A percentile compares a stretch with the other conserved stretches of the same genome.
These are phyloP conservation scores for Falciphora oryzae DNA, from an alignment of 2,329 filamentous ascomycete genomes.

Conservation along the genomic window DNA sequence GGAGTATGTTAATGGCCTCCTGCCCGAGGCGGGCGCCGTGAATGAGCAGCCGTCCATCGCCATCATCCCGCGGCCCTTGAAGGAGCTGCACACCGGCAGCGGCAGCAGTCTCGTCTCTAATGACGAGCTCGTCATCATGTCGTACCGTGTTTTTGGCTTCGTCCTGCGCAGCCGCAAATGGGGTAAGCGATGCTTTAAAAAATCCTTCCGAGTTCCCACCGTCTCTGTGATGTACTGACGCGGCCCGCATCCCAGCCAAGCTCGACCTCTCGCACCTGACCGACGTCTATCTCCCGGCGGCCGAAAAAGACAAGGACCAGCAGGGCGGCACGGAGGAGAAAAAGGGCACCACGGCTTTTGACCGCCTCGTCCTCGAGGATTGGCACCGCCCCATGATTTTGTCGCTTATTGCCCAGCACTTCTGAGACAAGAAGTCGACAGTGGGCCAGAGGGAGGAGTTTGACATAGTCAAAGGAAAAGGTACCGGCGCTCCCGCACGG, in stretches of 20 bases:
- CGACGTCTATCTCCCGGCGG: background rate
- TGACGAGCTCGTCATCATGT: constrained; percentile 27
- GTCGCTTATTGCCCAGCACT: constrained; percentile 27
- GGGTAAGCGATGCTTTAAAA: constrained; percentile 17
- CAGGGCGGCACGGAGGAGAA: constrained; percentile 1
- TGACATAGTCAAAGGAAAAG: constrained; percentile 27
- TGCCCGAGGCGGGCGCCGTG: constrained; percentile 11
- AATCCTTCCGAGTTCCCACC: constrained; percentile 10
- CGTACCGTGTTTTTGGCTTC: constrained; percentile 27
- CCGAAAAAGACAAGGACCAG: background rate
- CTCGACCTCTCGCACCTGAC: constrained; percentile 14
- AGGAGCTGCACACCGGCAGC: constrained; percentile 9
- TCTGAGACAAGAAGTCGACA: constrained; percentile 19
- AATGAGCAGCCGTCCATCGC: constrained; percentile 8
- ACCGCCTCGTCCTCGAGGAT: constrained; percentile 19
- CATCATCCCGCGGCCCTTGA: constrained; percentile 11
- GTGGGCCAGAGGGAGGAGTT: constrained; percentile 16
- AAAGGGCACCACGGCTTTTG: constrained; percentile 19
- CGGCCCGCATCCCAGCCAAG: constrained; percentile 10
- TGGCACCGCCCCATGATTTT: constrained; percentile 24
- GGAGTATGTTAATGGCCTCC: constrained; percentile 13
- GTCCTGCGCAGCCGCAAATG: constrained; percentile 27
- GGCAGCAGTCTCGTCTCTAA: constrained; percentile 13
- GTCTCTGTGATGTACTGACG: background rate
- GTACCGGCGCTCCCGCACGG: no score